A percentile compares a stretch with the other conserved stretches of the same genome.
Conservation (phyloP, 352 stramenopile genomes). For the Globisporangium uncinulatum region DNA sequence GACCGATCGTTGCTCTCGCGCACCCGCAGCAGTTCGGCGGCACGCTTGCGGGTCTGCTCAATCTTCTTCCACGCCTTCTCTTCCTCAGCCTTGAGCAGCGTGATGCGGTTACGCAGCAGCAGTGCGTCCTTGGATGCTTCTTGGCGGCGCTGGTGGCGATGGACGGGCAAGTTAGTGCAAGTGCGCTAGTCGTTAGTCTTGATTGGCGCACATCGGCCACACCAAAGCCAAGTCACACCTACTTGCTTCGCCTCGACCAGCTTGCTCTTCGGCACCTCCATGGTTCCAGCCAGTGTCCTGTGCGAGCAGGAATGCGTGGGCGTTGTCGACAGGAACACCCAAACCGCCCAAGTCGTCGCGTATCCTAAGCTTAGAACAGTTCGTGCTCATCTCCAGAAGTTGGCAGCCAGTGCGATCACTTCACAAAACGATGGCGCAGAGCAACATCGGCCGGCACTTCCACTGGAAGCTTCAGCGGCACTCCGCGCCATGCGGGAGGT, state of each 20-base stretch:
- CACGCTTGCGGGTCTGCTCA: constrained; percentile 70
- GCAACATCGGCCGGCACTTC: no score
- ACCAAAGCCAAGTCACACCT: no score
- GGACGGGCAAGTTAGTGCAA: neutral
- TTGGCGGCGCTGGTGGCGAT: constrained; percentile 42
- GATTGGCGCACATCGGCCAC: no score
- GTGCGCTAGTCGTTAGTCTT: neutral
- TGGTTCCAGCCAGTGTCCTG: constrained; percentile 4
- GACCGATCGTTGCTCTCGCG: constrained; percentile 61
- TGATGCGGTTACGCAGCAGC: constrained; percentile 74
- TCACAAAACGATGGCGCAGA: no score
- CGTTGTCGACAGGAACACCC: neutral
- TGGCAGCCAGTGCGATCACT: no score
- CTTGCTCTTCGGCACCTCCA: constrained; percentile 56
- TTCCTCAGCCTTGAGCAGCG: constrained; percentile 73
- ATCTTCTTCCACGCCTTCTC: constrained; percentile 85
- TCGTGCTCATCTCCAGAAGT: no score
- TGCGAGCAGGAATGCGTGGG: neutral
- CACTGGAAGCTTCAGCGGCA: no score
- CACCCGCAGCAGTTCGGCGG: constrained; percentile 62
- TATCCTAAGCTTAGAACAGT: no score
- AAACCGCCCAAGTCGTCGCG: no score
- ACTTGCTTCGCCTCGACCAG: constrained; percentile 81
- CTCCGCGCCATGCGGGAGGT: no score
- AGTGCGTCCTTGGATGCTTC: constrained; percentile 71